Evolutionary conservation across 1,284 basidiomycete species (phyloP).

Genomic region (Rhodotorula mucilaginosa): DNA sequence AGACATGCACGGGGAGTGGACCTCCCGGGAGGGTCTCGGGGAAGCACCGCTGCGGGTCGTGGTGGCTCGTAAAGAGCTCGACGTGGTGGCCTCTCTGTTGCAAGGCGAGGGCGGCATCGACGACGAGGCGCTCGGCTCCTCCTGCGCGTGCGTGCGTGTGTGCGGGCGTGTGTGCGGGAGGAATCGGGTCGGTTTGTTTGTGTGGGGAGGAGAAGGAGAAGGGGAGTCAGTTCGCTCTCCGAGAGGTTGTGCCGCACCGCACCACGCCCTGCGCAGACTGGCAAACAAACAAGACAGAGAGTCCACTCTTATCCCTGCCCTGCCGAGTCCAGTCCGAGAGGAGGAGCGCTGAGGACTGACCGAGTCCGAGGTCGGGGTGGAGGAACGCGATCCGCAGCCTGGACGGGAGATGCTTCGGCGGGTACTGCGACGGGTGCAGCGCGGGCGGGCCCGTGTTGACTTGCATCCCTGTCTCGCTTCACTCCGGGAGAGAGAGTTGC

Average conservation of each 20-base stretch:
- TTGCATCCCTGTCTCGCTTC: background rate
- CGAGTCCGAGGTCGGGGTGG: conserved; percentile 93
- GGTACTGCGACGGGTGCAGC: conserved; percentile 4
- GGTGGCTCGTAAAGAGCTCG: conserved; percentile 91
- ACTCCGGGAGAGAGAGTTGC: too few species aligned
- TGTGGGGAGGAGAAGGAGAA: conserved; percentile 3
- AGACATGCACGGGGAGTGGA: conserved; percentile 74
- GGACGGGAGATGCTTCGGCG: conserved; percentile 26
- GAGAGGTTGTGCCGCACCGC: too few species aligned
- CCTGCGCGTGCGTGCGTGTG: conserved; percentile 55
- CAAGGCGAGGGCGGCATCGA: conserved; percentile 89
- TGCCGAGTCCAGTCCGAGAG: too few species aligned
- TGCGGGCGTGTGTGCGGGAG: background rate
- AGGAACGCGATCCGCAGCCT: conserved; percentile 72
- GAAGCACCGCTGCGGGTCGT: conserved; percentile 74
- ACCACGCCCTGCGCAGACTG: too few species aligned
- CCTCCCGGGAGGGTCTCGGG: conserved; percentile 55
- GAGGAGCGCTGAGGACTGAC: conserved; percentile 54
- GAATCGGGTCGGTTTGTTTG: background rate
- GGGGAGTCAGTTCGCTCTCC: background rate
- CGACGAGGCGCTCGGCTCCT: conserved; percentile 89
- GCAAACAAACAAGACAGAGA: too few species aligned
- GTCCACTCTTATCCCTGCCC: too few species aligned
- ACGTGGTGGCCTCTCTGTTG: conserved; percentile 81
- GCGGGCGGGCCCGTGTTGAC: too few species aligned